phyloP scores from a whole-genome alignment of 352 stramenopile genomes.

The Globisporangium lucens region DNA sequence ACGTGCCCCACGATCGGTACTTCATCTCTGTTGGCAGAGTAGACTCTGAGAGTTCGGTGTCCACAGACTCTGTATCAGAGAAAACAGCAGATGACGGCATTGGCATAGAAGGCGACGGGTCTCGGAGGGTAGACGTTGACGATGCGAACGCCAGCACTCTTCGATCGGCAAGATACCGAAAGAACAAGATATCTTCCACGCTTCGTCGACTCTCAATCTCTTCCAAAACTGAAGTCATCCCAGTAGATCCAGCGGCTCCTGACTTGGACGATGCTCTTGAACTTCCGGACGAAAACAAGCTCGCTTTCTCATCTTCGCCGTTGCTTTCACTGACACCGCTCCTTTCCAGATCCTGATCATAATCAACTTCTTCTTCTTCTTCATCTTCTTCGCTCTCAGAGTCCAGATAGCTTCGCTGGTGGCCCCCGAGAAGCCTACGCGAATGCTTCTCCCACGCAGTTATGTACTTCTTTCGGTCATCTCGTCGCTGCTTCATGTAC shows the following conservation, averaged over 20 bases:
- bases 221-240: slow-evolving; percentile 35
- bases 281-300: slow-evolving; percentile 3
- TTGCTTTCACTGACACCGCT: slow-evolving; percentile 8
- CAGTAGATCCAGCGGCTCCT: not conserved
- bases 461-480: slow-evolving; percentile 76
- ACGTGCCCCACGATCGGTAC: slow-evolving; percentile 79
- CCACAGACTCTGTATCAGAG: slow-evolving; percentile 79
- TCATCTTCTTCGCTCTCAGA: slow-evolving; percentile 67
- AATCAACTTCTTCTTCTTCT: slow-evolving; percentile 54
- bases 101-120: slow-evolving; percentile 26
- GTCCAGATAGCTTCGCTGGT: slow-evolving; percentile 32
- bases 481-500: slow-evolving; percentile 80
- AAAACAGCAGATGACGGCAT: slow-evolving; percentile 44
- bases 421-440: slow-evolving; percentile 24
- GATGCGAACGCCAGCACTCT: slow-evolving; percentile 26
- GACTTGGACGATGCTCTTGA: slow-evolving; percentile 9
- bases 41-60: slow-evolving; percentile 69
- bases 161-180: slow-evolving; percentile 76
- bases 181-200: slow-evolving; percentile 84
- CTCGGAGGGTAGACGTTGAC: slow-evolving; percentile 22
- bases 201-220: slow-evolving; percentile 69
- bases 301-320: slow-evolving; percentile 8
- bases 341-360: slow-evolving; percentile 10
- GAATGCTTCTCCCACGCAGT: slow-evolving; percentile 49
- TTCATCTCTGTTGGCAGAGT: slow-evolving; percentile 68